These are phyloP conservation scores for Anthracocystis setariae DNA, from an alignment of 1,284 basidiomycete genomes.

Conservation along the genomic window DNA sequence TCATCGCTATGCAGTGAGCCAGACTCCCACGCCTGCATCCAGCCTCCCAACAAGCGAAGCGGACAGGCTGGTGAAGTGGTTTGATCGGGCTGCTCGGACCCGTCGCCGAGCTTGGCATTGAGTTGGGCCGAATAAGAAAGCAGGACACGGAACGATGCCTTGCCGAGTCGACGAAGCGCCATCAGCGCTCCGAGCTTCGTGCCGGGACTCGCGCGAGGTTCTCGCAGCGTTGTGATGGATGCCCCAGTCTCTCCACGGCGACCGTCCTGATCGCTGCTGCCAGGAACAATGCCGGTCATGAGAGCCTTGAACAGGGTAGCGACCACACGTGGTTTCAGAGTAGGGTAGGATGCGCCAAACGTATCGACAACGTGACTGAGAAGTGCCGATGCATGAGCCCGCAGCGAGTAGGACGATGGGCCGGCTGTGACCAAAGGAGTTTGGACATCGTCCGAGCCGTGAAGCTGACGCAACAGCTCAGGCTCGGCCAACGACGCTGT, in stretches of 20 bases:
- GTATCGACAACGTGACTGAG: slow-evolving; percentile 78
- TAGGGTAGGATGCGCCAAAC: slow-evolving; percentile 76
- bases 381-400: slow-evolving; percentile 73
- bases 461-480: slow-evolving; percentile 25
- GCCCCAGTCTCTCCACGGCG: slow-evolving; percentile 7
- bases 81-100: slow-evolving; percentile 8
- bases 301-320: slow-evolving; percentile 90
- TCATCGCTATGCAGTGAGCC: slow-evolving; percentile 22
- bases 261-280: slow-evolving; percentile 34
- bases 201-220: slow-evolving; percentile 40
- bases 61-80: slow-evolving; percentile 24
- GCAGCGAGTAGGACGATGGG: slow-evolving; percentile 40
- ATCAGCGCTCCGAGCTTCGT: slow-evolving; percentile 65
- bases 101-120: slow-evolving; percentile 29
- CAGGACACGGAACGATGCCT: slow-evolving; percentile 56
- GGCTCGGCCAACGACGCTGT: slow-evolving; percentile 77
- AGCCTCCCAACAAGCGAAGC: slow-evolving; percentile 42
- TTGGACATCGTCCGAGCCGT: slow-evolving; percentile 15
- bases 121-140: slow-evolving; percentile 39
- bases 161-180: slow-evolving; percentile 58
- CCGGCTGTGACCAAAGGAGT: slow-evolving; percentile 40
- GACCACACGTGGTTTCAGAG: slow-evolving; percentile 85
- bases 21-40: slow-evolving; percentile 48
- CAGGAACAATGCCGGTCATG: slow-evolving; percentile 70
- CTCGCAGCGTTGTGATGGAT: slow-evolving; percentile 7